phyloP scores from a whole-genome alignment of 768 basidiomycete species.

The Gyrodon lividus region DNA sequence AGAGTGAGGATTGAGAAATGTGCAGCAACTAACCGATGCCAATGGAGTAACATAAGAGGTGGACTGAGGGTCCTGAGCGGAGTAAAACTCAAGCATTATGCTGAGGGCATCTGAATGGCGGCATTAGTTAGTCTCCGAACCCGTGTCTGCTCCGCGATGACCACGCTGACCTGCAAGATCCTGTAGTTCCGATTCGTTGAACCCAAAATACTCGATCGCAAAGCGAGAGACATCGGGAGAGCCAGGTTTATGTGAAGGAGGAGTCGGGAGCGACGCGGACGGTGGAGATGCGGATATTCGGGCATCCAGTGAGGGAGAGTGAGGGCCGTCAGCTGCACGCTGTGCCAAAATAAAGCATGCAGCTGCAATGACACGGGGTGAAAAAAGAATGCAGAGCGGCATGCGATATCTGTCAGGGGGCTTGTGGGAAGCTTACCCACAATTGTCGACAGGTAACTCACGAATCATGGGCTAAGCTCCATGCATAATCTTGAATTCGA shows the following conservation, averaged over 20 bases:
- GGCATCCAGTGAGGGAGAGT: conserved; percentile 71
- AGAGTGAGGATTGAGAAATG: conserved; percentile 4
- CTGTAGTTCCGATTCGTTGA: conserved; percentile 57
- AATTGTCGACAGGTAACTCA: conserved; percentile 35
- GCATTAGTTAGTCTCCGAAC: conserved; percentile 7
- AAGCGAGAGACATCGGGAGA: conserved; percentile 70
- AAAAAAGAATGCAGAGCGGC: conserved; percentile 70
- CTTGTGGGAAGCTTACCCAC: conserved; percentile 6
- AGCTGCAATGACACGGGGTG: conserved; percentile 68
- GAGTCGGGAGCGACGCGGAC: conserved; percentile 75
- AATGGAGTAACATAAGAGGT: conserved; percentile 53
- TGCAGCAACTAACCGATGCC: conserved; percentile 43
- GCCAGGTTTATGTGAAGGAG: conserved; percentile 72
- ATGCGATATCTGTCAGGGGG: conserved; percentile 62
- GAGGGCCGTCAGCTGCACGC: conserved; percentile 66
- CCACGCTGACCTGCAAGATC: conserved; percentile 55
- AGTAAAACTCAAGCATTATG: conserved; percentile 73
- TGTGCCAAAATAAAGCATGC: conserved; percentile 80
- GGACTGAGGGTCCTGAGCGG: conserved; percentile 52
- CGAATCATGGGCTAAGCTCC: conserved; percentile 90
- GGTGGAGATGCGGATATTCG: conserved; percentile 71
- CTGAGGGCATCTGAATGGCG: conserved; percentile 52
- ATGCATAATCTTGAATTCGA: conserved; percentile 69
- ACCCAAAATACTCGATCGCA: conserved; percentile 64
- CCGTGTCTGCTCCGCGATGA: conserved; percentile 1